phyloP scores from a whole-genome alignment of 2,329 filamentous ascomycete species.

The Aspergillus pseudonomiae region DNA sequence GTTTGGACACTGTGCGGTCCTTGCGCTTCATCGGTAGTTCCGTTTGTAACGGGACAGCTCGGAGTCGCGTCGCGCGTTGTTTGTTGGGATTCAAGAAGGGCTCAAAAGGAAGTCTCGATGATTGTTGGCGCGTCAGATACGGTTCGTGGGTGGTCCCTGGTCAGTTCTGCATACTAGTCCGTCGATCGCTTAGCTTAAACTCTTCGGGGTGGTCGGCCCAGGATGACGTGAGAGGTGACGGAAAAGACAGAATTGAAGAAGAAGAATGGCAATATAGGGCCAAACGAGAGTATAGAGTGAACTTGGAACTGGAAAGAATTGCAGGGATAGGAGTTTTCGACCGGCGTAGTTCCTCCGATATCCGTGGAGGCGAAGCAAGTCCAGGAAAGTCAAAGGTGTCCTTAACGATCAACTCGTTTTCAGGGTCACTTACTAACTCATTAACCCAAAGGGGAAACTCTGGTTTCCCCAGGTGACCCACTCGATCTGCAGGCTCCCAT shows the following conservation, averaged over 20 bases:
- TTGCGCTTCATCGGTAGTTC: constrained; percentile 39
- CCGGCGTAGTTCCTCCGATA: not conserved
- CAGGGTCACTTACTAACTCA: not conserved
- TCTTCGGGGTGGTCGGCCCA: not conserved
- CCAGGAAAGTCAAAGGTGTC: not conserved
- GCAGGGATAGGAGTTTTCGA: not conserved
- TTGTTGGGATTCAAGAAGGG: not conserved
- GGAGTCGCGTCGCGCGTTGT: not conserved
- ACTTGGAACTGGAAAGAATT: not conserved
- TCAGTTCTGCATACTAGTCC: not conserved
- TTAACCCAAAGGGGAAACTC: not conserved
- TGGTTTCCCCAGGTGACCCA: not conserved
- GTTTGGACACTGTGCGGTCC: constrained; percentile 37
- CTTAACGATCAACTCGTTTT: not conserved
- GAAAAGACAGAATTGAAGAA: not conserved
- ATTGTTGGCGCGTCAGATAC: not conserved
- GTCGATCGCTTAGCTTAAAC: not conserved
- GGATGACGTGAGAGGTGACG: not conserved
- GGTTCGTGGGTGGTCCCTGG: not conserved
- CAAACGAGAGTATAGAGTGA: not conserved
- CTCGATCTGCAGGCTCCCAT: not conserved
- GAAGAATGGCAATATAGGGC: not conserved
- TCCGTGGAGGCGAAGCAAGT: not conserved
- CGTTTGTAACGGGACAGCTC: not conserved
- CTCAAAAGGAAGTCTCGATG: too few relatives aligned